These are phyloP conservation scores for Quercus ilex DNA, from an alignment of 306 rosid genomes.

Conservation along the genomic window DNA sequence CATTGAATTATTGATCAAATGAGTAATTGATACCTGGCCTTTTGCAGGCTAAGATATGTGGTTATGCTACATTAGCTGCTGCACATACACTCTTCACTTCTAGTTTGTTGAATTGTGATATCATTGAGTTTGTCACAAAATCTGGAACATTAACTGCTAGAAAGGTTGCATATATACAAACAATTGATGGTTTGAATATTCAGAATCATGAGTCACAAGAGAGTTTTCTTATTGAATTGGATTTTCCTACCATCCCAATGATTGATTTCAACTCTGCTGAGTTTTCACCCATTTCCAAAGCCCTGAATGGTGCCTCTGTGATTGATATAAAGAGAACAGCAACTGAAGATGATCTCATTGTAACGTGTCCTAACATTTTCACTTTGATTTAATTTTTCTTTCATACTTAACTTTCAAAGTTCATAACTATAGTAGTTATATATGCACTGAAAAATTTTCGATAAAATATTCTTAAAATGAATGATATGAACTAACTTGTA, in stretches of 20 bases:
- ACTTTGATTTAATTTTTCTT: neutral
- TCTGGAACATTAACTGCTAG: conserved; percentile 60
- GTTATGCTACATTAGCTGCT: conserved; percentile 82
- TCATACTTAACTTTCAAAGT: neutral
- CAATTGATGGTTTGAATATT: conserved; percentile 10
- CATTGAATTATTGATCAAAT: no score
- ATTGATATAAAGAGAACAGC: conserved; percentile 33
- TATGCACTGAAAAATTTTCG: neutral
- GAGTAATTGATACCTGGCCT: neutral
- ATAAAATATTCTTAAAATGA: neutral
- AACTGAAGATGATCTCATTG: conserved; percentile 36
- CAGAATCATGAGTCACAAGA: conserved; percentile 20
- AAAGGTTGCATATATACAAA: conserved; percentile 19
- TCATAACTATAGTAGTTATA: neutral
- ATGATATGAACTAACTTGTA: neutral
- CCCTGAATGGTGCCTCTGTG: conserved; percentile 43
- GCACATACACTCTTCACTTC: conserved; percentile 50
- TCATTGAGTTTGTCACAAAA: conserved; percentile 55
- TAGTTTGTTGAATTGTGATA: conserved; percentile 35
- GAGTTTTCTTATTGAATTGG: conserved; percentile 39
- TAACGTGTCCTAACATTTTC: conserved; percentile 29
- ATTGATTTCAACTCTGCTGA: conserved; percentile 35
- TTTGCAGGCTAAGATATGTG: conserved; percentile 73
- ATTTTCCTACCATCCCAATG: conserved; percentile 42
- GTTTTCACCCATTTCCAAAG: conserved; percentile 33